Percentiles rank a stretch among this genome's conserved stretches.
Evolutionary conservation across 257 asterid species (phyloP).

Genomic region (Solanum paucissectum): DNA sequence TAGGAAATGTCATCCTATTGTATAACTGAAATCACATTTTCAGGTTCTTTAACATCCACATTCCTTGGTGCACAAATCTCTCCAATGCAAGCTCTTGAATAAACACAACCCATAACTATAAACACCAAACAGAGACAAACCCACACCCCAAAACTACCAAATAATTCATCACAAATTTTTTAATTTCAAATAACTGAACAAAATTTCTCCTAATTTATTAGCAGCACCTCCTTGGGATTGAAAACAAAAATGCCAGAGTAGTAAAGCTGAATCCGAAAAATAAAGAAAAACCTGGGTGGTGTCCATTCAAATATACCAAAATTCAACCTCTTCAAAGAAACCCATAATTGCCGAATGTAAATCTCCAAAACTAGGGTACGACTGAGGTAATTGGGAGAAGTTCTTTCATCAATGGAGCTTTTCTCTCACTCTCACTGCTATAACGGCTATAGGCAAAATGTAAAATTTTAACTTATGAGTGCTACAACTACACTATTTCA

Average conservation of each 20-base stretch:
- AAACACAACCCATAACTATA: slow-evolving; percentile 78
- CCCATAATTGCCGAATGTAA: neutral
- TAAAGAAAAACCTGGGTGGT: neutral
- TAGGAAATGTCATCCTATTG: no score
- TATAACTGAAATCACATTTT: slow-evolving; percentile 9
- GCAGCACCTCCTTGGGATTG: neutral
- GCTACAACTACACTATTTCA: no score
- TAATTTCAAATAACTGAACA: neutral
- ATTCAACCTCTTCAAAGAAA: neutral
- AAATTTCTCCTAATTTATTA: neutral
- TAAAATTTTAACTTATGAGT: no score
- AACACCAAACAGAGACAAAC: slow-evolving; percentile 21
- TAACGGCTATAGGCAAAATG: no score
- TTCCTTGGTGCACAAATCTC: slow-evolving; percentile 70
- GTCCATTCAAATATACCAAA: neutral
- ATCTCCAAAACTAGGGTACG: no score
- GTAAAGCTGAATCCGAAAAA: neutral
- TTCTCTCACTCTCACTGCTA: no score
- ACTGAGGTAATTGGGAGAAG: no score
- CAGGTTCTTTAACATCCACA: slow-evolving; percentile 34
- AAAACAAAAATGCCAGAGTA: neutral
- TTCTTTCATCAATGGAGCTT: no score
- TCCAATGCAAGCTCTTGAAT: slow-evolving; percentile 80
- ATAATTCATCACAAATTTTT: slow-evolving; percentile 21
- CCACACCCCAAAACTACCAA: slow-evolving; percentile 17